Percentiles rank a stretch among this genome's conserved stretches.
phyloP scores from a whole-genome alignment of 2,329 filamentous ascomycete species.

The Stemphylium vesicarium region DNA sequence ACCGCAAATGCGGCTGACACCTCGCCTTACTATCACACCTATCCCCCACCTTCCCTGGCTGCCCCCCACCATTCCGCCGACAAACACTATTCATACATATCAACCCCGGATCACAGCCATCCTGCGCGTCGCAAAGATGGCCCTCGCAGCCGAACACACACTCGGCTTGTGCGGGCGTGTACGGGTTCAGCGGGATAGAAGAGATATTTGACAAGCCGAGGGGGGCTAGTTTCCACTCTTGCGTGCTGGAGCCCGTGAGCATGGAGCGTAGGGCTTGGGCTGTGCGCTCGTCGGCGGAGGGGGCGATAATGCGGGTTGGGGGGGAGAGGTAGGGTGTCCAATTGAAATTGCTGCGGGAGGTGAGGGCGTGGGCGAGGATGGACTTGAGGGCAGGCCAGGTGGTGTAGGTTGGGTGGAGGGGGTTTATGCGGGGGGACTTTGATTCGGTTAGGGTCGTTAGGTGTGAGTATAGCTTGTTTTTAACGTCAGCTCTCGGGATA shows the following conservation, averaged over 20 bases:
- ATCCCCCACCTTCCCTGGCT: conserved; percentile 36
- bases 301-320: conserved; percentile 12
- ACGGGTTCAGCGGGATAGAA: conserved; percentile 35
- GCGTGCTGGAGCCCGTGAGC: neutral
- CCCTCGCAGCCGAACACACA: conserved; percentile 44
- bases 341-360: conserved; percentile 38
- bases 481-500: no score
- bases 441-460: conserved; percentile 35
- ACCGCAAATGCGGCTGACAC: conserved; percentile 38
- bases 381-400: conserved; percentile 34
- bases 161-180: conserved; percentile 32
- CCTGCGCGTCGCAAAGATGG: conserved; percentile 37
- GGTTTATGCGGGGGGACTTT: conserved; percentile 28
- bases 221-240: conserved; percentile 5
- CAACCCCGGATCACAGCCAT: conserved; percentile 34
- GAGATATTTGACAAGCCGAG: conserved; percentile 27
- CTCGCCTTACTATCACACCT: conserved; percentile 36
- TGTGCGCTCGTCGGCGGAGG: neutral
- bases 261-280: neutral
- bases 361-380: conserved; percentile 30
- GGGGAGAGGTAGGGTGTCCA: conserved; percentile 38
- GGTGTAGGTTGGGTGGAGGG: conserved; percentile 25
- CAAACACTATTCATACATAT: conserved; percentile 45
- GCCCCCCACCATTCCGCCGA: conserved; percentile 19
- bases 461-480: conserved; percentile 39